A percentile compares a stretch with the other conserved stretches of the same genome.
Evolutionary conservation across 805 yeast genomes (phyloP).

Genomic region (Zygosaccharomyces lentus): DNA sequence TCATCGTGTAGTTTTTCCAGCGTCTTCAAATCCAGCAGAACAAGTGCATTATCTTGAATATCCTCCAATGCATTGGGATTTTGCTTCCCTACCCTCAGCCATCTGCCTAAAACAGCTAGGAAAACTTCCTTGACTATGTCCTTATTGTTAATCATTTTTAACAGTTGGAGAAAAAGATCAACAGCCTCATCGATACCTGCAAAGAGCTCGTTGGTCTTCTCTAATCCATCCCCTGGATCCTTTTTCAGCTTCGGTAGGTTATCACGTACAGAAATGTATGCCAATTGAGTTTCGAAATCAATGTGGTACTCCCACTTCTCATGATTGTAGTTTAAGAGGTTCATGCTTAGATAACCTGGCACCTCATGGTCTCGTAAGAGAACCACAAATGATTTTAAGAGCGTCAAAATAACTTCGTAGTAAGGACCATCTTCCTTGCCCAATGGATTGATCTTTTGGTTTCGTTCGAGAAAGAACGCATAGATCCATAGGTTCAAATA

Average conservation of each 20-base stretch:
- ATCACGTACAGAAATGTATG: slow-evolving; percentile 26
- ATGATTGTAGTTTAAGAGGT: slow-evolving; percentile 34
- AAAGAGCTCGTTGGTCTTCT: slow-evolving; percentile 29
- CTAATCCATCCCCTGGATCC: slow-evolving; percentile 9
- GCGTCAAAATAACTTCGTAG: slow-evolving; percentile 31
- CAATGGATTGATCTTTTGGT: slow-evolving; percentile 23
- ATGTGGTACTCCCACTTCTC: slow-evolving; percentile 37
- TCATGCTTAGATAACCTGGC: slow-evolving; percentile 28
- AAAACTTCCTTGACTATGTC: slow-evolving; percentile 46
- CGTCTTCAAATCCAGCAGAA: slow-evolving; percentile 57
- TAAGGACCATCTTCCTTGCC: slow-evolving; percentile 21
- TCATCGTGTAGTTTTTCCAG: slow-evolving; percentile 57
- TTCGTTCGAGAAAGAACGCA: slow-evolving; percentile 34
- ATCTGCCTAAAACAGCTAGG: slow-evolving; percentile 49
- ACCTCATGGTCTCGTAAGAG: slow-evolving; percentile 27
- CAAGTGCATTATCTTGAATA: slow-evolving; percentile 47
- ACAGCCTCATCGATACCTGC: slow-evolving; percentile 43
- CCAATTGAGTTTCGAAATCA: slow-evolving; percentile 37
- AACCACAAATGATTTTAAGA: slow-evolving; percentile 34
- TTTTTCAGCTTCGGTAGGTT: slow-evolving; percentile 1
- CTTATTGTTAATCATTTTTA: slow-evolving; percentile 47
- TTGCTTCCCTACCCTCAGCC: slow-evolving; percentile 41
- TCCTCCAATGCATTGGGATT: not conserved
- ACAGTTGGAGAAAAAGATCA: slow-evolving; percentile 40
- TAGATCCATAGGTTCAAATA: slow-evolving; percentile 38